phyloP scores from a whole-genome alignment of 2,329 filamentous ascomycete genomes.

The Sclerotinia trifoliorum region DNA sequence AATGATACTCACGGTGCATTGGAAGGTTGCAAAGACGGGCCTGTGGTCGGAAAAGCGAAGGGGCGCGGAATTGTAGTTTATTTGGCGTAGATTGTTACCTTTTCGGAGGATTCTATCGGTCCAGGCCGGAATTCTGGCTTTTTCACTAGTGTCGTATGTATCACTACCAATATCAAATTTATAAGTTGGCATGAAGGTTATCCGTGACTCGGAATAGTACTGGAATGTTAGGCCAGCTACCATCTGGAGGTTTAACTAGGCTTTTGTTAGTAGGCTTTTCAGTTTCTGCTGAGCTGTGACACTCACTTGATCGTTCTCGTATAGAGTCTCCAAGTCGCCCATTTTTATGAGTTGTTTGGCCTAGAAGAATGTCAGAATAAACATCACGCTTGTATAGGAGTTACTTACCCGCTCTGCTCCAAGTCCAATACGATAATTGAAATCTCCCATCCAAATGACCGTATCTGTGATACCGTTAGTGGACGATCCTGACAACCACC shows the following conservation, averaged over 20 bases:
- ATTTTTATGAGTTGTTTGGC: slow-evolving; percentile 66
- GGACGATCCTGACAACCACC: not conserved
- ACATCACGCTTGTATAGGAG: not conserved
- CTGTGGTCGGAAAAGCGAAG: slow-evolving; percentile 91
- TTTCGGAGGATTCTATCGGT: slow-evolving; percentile 90
- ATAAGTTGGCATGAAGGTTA: slow-evolving; percentile 90
- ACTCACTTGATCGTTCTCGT: slow-evolving; percentile 82
- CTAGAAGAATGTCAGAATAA: not conserved
- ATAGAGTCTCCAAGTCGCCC: slow-evolving; percentile 72
- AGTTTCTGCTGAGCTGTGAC: not conserved
- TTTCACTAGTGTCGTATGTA: slow-evolving; percentile 87
- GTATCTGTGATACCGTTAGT: slow-evolving; percentile 50
- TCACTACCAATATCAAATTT: slow-evolving; percentile 91
- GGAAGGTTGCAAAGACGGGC: slow-evolving; percentile 89
- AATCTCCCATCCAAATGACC: slow-evolving; percentile 94
- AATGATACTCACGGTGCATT: slow-evolving; percentile 77
- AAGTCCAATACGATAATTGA: slow-evolving; percentile 95
- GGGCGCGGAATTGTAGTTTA: slow-evolving; percentile 78
- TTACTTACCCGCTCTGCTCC: slow-evolving; percentile 65
- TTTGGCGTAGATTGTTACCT: slow-evolving; percentile 77
- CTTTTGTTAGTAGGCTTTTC: slow-evolving; percentile 9
- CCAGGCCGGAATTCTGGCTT: slow-evolving; percentile 93
- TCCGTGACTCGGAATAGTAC: slow-evolving; percentile 86
- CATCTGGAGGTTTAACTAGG: slow-evolving; percentile 89
- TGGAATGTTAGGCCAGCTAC: slow-evolving; percentile 84